Percentiles rank a stretch among this genome's conserved stretches.
Evolutionary conservation across 164 flowering plant species (phyloP).

Genomic region (Berberis thunbergii): DNA sequence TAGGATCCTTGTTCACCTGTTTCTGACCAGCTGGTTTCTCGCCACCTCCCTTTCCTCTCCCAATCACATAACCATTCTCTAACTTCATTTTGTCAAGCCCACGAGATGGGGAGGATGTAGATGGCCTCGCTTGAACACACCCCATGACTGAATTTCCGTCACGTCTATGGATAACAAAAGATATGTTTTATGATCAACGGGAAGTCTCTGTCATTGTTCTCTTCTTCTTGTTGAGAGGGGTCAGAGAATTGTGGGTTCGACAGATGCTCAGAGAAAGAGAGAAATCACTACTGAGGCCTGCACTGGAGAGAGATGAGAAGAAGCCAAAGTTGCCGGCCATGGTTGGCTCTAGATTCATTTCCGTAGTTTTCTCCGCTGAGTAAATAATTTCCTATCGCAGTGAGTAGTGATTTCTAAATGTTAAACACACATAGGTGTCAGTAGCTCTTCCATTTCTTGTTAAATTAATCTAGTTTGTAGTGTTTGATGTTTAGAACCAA

Average conservation of each 20-base stretch:
- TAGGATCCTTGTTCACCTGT: constrained; percentile 1
- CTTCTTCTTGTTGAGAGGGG: background rate
- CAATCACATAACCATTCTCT: constrained; percentile 34
- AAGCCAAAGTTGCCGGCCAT: constrained; percentile 6
- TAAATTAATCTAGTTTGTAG: too few relatives aligned
- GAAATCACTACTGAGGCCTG: background rate
- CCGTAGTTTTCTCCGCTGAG: too few relatives aligned
- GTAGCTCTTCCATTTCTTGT: too few relatives aligned
- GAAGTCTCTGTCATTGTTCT: too few relatives aligned
- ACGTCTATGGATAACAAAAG: background rate
- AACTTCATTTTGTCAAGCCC: constrained; percentile 35
- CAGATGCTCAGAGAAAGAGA: background rate
- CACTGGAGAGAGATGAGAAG: constrained; percentile 1
- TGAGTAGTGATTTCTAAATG: too few relatives aligned
- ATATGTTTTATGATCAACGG: too few relatives aligned
- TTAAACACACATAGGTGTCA: too few relatives aligned
- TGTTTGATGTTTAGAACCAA: too few relatives aligned
- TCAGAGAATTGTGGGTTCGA: background rate
- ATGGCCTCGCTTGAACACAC: constrained; percentile 32
- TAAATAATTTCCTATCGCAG: too few relatives aligned
- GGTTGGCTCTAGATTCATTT: constrained; percentile 4
- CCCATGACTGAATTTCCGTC: constrained; percentile 24
- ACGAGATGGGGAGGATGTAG: constrained; percentile 24
- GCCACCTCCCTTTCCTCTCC: constrained; percentile 9
- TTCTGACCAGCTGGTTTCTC: constrained; percentile 32